Evolutionary conservation across 768 basidiomycete species (phyloP).

Genomic region (Auriscalpium vulgare): DNA sequence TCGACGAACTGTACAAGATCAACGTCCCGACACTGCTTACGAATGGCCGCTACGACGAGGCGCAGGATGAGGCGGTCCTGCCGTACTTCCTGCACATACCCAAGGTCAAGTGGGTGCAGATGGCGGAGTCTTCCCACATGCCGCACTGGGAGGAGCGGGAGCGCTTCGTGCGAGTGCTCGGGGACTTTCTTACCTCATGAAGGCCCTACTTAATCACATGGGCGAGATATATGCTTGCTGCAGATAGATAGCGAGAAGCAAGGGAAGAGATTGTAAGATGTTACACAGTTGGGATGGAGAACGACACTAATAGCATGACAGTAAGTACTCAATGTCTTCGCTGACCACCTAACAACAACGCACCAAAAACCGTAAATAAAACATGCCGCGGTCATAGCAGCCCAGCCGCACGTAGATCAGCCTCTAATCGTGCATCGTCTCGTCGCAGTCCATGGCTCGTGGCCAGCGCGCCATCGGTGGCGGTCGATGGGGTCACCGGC

Average conservation of each 20-base stretch:
- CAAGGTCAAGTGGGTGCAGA: constrained; percentile 25
- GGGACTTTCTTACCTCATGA: constrained; percentile 17
- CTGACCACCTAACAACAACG: background rate
- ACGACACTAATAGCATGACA: background rate
- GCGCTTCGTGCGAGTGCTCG: constrained; percentile 21
- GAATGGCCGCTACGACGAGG: constrained; percentile 32
- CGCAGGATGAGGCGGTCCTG: constrained; percentile 24
- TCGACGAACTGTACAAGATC: constrained; percentile 20
- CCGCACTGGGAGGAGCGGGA: constrained; percentile 27
- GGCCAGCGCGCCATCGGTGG: background rate
- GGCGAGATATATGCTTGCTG: background rate
- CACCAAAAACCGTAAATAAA: background rate
- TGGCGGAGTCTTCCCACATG: constrained; percentile 24
- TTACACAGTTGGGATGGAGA: too few species aligned
- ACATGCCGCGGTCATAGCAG: constrained; percentile 3
- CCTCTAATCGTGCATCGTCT: constrained; percentile 9
- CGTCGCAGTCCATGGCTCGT: background rate
- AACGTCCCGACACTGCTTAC: constrained; percentile 24
- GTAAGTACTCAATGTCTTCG: background rate
- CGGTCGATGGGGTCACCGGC: background rate
- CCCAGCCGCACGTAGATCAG: constrained; percentile 12
- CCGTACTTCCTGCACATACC: constrained; percentile 28
- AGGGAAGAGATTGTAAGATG: too few species aligned
- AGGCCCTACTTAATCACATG: background rate
- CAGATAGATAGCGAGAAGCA: background rate